These are phyloP conservation scores for Neonectria punicea DNA, from an alignment of 2,329 filamentous ascomycete species.

Conservation along the genomic window DNA sequence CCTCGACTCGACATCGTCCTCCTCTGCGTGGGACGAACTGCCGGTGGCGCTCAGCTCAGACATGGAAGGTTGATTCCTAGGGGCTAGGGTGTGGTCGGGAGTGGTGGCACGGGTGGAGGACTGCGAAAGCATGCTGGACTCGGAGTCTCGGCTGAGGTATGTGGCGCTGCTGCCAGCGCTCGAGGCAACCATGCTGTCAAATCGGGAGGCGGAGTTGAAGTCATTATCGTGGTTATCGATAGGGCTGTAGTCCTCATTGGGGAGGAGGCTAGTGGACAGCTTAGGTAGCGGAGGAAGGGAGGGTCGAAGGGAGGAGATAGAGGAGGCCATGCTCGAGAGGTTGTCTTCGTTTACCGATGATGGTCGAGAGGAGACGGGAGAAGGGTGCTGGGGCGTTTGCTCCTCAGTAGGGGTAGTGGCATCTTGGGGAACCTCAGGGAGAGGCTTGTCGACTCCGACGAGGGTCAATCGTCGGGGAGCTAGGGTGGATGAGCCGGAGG, in stretches of 20 bases:
- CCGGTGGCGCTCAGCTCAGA: constrained; percentile 75
- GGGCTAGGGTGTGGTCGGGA: constrained; percentile 71
- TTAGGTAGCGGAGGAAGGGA: constrained; percentile 67
- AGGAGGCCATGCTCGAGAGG: constrained; percentile 56
- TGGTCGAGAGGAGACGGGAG: constrained; percentile 54
- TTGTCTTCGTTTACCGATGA: constrained; percentile 56
- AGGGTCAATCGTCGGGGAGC: constrained; percentile 52
- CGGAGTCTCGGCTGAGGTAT: constrained; percentile 82
- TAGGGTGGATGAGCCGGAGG: constrained; percentile 49
- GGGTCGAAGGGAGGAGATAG: constrained; percentile 60
- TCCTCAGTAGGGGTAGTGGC: constrained; percentile 54
- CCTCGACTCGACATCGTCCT: constrained; percentile 83
- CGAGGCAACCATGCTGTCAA: constrained; percentile 78
- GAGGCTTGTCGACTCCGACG: constrained; percentile 71
- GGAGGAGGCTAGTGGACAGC: constrained; percentile 62
- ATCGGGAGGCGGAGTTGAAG: constrained; percentile 63
- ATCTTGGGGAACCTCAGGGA: constrained; percentile 72
- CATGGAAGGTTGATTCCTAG: constrained; percentile 69
- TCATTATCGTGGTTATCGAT: constrained; percentile 62
- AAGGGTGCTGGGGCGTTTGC: constrained; percentile 44
- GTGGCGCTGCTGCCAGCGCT: constrained; percentile 83
- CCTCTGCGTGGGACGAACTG: constrained; percentile 76
- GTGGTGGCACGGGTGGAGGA: constrained; percentile 90
- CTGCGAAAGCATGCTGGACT: constrained; percentile 81
- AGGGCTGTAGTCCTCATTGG: constrained; percentile 60